Evolutionary conservation across 2,329 filamentous ascomycete genomes (phyloP), one percentile per base, ranked within the genome.

Genomic region (Dothiorella sarmentorum): DNA sequence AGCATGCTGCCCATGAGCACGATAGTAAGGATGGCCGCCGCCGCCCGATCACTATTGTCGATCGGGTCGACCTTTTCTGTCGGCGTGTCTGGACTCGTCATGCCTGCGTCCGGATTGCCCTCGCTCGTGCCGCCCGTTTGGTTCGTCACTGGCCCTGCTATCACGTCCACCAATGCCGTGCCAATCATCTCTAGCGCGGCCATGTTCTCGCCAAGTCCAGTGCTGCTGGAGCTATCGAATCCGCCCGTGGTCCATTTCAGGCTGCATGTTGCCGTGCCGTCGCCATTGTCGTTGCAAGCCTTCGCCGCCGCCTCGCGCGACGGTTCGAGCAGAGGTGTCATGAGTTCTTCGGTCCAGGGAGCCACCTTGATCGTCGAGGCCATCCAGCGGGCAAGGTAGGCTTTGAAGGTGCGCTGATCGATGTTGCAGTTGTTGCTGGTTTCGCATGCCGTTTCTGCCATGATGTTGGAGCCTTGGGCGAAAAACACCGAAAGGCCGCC

Each of bases 361-460:
- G 88, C 87, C 0, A 84, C 86, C 13, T 90, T 60, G 63, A 86
- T 78, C 1, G 82, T 80, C 1, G 82, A 78, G 3, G 82, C 78
- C 64, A 90, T 76, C 84, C 86, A 89, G 35, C 85, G 81, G 63
- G 85, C 80, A 13, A 89, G 76, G 60, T 86, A 85, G 43, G 86
- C 87, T 72, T 90, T 90, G 81, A 88, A 91, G 1, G 84, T 83
- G 61, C 83, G 73, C 78, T 91, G 88, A 66, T 93, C 90, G 47
- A 82, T 78, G 60, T 86, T 86, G 76, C 90, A 93, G n/a, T 75
- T 80, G 18, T 70, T 68, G 3, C 67, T 73, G 2, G 78, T 73
- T 64, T 91, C 88, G 73, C 89, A 93, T 9, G 84, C 77, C 2
- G 83, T 73, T 71, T 93, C 89, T 58, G 76, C 84, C 64, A 88